Evolutionary conservation across 129 eudicot species (phyloP), one percentile per base, ranked within the genome.

Genomic region (Flaveria ramosissima): DNA sequence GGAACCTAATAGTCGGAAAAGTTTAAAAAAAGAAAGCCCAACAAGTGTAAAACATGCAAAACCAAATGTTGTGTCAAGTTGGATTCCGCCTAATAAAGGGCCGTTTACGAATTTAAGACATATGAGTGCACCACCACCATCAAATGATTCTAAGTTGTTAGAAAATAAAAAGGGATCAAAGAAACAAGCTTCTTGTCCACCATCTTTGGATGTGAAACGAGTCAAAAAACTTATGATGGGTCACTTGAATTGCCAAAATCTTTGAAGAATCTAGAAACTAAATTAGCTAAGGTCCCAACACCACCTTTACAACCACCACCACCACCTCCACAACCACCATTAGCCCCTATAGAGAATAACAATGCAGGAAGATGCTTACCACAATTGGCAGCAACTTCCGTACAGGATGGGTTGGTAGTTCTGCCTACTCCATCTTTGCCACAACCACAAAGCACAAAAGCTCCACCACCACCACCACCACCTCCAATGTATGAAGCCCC

Each of bases 41-140:
- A 79, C 76, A 26, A 42, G 63, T 75, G 51, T 76, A 64, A 85
- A 88, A 75, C 88, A 46, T 59, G 96, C 86, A 47, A 87, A 91
- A 82, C 81, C 91, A 12, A 83, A 80, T 83, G 81, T 74, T 71
- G 78, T 81, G 16, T 88, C 90, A 26, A 75, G 88, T 50, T 91
- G 97, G 98, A 86, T 91, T 67, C 94, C 97, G 73, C 61, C 97
- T 27, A 89, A 94, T 78, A 94, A 91, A 84, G 97, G 97, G 46
- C 76, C 96, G 16, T 89, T 82, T 80, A 78, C 87, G 2, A 77
- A 85, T 83, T 93, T 97, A 51, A 87, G 98, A 76, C 41, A 84
- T 77, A 81, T 81, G 70, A 91, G 97, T 83, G 96, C 93, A 43
- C 97, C 98, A 15, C 89, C 91, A 61, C 78, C 76, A 45, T 70